Base-by-base conservation (phyloP, 2,329 filamentous ascomycete species). In the Hymenoscyphus linearis region DNA sequence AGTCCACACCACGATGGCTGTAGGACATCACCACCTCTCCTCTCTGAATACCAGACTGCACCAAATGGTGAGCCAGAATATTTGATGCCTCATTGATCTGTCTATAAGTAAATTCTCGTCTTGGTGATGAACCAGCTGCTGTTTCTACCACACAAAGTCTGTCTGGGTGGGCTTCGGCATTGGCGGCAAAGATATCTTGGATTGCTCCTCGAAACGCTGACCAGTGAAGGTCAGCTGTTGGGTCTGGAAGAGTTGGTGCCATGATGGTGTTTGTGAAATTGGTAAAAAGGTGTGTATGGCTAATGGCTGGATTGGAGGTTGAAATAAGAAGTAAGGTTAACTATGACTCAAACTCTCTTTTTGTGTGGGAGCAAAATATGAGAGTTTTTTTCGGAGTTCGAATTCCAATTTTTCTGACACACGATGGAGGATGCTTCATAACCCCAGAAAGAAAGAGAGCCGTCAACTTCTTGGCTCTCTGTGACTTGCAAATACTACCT, bases 11-110 rank as follows among this genome's bases (percentile, higher is more conserved):
- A 61, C 93, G 85, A 75, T 96, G 84, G 60, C 91, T 91, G 72
- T 87, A 97, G 65, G 95, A 90, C 90, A 96, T 96, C 69, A 96
- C 91, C 2, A 96, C 92, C 72, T 98, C 92, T 9, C 91, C 92
- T 67, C 85, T 80, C 62, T 86, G 80, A 65, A 91, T 80, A 61
- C 93, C 92, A 69, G 85, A 81, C 57, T 87, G 80, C 59, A 89
- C 83, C 22, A 97, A 81, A 71, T 96, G 84, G 75, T 96, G 86
- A 25, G 91, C 90, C 6, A 97, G 75, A 18, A 85, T 80, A 73
- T 96, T 96, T 34, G 90, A 89, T 0, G 88, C 87, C 77, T 96
- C 89, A 71, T 92, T 83, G 71, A 98, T 96, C 70, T 96, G 90
- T 66, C 80, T 80, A 74, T 97, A 98, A 26, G 86, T 93, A 75